Evolutionary conservation across 2,329 filamentous ascomycete species (phyloP), one percentile per base, ranked within the genome.

Genomic region (Raffaelea deltoideospora): DNA sequence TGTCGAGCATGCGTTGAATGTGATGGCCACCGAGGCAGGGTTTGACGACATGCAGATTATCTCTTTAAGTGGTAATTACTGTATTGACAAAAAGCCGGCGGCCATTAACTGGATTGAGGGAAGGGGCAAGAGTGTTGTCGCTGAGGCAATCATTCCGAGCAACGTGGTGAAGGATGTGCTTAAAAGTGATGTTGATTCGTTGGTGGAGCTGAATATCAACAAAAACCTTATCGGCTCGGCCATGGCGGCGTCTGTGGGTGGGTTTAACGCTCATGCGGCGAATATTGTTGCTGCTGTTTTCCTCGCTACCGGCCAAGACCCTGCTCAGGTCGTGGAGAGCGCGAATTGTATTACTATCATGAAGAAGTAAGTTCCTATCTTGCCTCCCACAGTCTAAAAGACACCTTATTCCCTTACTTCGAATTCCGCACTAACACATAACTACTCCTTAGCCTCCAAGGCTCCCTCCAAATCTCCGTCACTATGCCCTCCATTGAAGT

Each of bases 91-190:
- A 75, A 98, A 98, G 64, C 71, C 90, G 3, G 85, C 87, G 20
- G 90, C 90, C n/a, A 80, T 98, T 56, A 98, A 98, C 66, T 98
- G 90, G 90, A 93, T 98, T 48, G 90, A 98, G 55, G 90, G 90
- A 9, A 81, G 90, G 55, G 90, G 90, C 48, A 98, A 98, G 71
- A 83, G 86, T 45, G 78, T 98, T 23, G 88, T 98, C 31, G 90
- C 90, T 5, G 90, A 98, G 62, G 90, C 90, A 37, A 88, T 95
- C 50, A 95, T 98, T 43, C 90, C 90, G 7, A 84, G 67, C 22
- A 76, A 93, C 23, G 72, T 94, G 20, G 88, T 98, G 42, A 76
- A 75, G 55, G 80, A 65, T 39, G 87, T 96, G 23, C 70, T 98
- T 43, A 98, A 98, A 73, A 90, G 76, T 44, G 78, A 90, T 48